Base-by-base conservation (phyloP, 23 red algal species). In the Gracilaria domingensis region DNA sequence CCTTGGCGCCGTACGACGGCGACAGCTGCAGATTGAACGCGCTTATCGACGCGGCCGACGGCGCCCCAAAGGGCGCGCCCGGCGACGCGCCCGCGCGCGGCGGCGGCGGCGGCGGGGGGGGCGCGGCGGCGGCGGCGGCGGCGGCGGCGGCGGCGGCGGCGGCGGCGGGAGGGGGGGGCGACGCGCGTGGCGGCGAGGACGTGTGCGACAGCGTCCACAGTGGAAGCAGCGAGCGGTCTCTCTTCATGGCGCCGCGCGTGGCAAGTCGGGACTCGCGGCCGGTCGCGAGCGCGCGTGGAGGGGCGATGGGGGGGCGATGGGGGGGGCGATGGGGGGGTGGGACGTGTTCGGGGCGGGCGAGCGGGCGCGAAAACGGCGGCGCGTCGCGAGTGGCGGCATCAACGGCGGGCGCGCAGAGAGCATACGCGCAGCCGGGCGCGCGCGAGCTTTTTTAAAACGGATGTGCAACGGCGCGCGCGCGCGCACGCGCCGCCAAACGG, bases 91-190 rank as follows among this genome's bases (percentile, higher is more conserved):
- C 34, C 8, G 18, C 13, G 4, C 4, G 28, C 26, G 49, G 25
- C 75, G 75, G 30, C 28, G 49, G 34, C 24, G 26, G 34, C 30
- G 75, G 49, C 75, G 50, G 49, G 50, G 49, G 75, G 75, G 75
- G 30, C 49, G 75, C 54, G 54, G 77, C 48, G 30, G 30, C 30
- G 54, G 47, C 32, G 23, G 38, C 42, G 37, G 47, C 30, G 47
- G 77, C 40, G 44, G 39, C 44, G 77, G 45, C 20, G 77, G 21
- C 21, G 18, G 33, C 17, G 40, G 42, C 21, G 44, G 39, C 32
- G 29, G 16, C 28, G 75, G 75, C 38, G 54, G 32, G 48, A 14
- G 75, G 17, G 48, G 0, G 75, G n/a, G 33, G 45, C 69, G 24
- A 23, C 37, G 24, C 38, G 69, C 37, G n/a, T 75, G 69, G 75